Evolutionary conservation across 2,329 filamentous ascomycete genomes (phyloP).

Genomic region (Sporothrix schenckii): DNA sequence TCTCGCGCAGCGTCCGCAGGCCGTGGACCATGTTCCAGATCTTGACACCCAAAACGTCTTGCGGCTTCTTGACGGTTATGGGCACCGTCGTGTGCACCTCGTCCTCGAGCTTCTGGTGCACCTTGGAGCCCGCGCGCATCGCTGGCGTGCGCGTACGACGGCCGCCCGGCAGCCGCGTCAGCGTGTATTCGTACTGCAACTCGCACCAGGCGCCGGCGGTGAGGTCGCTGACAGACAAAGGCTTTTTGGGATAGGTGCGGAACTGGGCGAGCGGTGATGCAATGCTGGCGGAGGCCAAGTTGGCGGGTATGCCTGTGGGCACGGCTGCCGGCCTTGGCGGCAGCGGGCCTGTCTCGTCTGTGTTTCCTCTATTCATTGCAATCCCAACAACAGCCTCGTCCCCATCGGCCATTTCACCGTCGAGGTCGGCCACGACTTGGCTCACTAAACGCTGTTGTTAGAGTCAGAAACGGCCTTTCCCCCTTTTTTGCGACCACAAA

Average conservation of each 20-base stretch:
- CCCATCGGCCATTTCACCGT: conserved; percentile 26
- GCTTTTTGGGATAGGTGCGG: conserved; percentile 73
- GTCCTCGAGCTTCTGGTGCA: conserved; percentile 84
- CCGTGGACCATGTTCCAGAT: conserved; percentile 94
- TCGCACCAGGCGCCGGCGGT: conserved; percentile 94
- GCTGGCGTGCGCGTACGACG: conserved; percentile 73
- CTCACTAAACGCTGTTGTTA: conserved; percentile 69
- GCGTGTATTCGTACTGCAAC: conserved; percentile 85
- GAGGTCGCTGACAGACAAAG: conserved; percentile 84
- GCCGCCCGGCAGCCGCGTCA: conserved; percentile 72
- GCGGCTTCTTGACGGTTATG: conserved; percentile 71
- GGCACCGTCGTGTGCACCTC: conserved; percentile 78
- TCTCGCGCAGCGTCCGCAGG: conserved; percentile 70
- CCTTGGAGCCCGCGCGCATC: conserved; percentile 78
- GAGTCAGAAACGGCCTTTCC: conserved; percentile 58
- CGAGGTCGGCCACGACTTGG: conserved; percentile 44
- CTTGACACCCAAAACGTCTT: conserved; percentile 79
- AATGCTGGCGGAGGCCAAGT: conserved; percentile 33
- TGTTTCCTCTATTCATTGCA: neutral
- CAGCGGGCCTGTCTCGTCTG: neutral
- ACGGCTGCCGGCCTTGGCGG: neutral
- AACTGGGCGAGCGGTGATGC: conserved; percentile 73
- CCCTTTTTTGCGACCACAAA: neutral
- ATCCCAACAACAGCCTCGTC: neutral
- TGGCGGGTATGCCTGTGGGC: neutral